Percentiles rank a stretch among this genome's conserved stretches.
Evolutionary conservation across 139 green algal species (phyloP).

Genomic region (Microglena sp.): DNA sequence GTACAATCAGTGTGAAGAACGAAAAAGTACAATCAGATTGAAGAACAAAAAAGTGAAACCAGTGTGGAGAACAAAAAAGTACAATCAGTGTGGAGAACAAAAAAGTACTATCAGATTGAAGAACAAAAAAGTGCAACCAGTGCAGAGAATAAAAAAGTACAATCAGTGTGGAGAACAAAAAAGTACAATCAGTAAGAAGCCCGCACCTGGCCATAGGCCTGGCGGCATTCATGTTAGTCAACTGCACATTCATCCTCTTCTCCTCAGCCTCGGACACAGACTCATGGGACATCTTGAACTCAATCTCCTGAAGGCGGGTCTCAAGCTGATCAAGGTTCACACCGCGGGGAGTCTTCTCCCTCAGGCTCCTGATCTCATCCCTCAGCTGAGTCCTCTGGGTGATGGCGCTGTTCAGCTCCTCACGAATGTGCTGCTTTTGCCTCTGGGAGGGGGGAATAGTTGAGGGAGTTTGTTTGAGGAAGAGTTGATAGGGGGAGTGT

Average conservation of each 20-base stretch:
- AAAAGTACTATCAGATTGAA: too few relatives aligned
- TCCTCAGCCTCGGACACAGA: conserved; percentile 19
- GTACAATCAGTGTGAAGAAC: too few relatives aligned
- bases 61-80: too few relatives aligned
- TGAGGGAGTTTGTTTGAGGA: too few relatives aligned
- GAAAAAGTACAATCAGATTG: too few relatives aligned
- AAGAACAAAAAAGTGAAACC: too few relatives aligned
- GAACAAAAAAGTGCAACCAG: too few relatives aligned
- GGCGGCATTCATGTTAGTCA: conserved; percentile 16
- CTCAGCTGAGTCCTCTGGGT: conserved; percentile 17
- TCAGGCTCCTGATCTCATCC: conserved; percentile 15
- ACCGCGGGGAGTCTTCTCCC: conserved; percentile 15
- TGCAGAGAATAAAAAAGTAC: too few relatives aligned
- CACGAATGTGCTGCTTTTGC: conserved; percentile 33
- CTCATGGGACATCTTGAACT: conserved; percentile 44
- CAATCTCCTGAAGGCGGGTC: conserved; percentile 20
- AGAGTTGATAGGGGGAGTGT: too few relatives aligned
- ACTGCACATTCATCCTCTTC: conserved; percentile 23
- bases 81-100: too few relatives aligned
- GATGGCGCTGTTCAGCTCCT: conserved; percentile 26
- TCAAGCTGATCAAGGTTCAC: conserved; percentile 23
- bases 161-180: too few relatives aligned
- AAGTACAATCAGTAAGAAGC: too few relatives aligned
- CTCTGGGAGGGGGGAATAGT: conserved; percentile 19
- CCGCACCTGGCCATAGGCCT: conserved; percentile 11